Percentiles rank a stretch among this genome's conserved stretches.
Evolutionary conservation across 1,139 yeast genomes (phyloP).

Genomic region (Saccharomyces hybrid): DNA sequence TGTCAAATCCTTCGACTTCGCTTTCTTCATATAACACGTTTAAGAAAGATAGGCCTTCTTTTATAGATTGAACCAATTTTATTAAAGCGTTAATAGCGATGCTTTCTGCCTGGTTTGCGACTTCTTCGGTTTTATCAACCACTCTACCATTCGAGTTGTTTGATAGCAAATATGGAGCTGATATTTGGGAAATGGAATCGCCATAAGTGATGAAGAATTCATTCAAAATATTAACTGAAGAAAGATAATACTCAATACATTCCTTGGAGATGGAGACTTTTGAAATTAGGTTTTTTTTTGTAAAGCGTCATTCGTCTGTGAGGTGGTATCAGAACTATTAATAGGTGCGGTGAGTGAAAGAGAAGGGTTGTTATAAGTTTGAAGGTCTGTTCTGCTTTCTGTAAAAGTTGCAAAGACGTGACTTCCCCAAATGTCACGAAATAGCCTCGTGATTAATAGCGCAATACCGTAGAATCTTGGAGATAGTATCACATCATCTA

Average conservation of each 20-base stretch:
- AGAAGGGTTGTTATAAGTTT: neutral
- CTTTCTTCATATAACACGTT: slow-evolving; percentile 76
- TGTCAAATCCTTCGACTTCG: slow-evolving; percentile 36
- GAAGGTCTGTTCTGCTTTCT: neutral
- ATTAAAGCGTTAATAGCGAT: slow-evolving; percentile 77
- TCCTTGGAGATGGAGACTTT: slow-evolving; percentile 39
- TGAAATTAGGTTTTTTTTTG: slow-evolving; percentile 19
- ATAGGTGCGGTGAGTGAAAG: slow-evolving; percentile 15
- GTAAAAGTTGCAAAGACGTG: slow-evolving; percentile 46
- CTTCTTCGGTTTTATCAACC: slow-evolving; percentile 34
- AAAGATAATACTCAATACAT: slow-evolving; percentile 58
- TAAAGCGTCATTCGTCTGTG: slow-evolving; percentile 8
- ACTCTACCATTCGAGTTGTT: slow-evolving; percentile 13
- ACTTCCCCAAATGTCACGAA: slow-evolving; percentile 70
- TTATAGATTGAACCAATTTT: slow-evolving; percentile 67
- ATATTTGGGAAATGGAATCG: slow-evolving; percentile 55
- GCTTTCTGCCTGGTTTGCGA: slow-evolving; percentile 82
- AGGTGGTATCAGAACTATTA: slow-evolving; percentile 28
- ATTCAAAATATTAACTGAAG: slow-evolving; percentile 50
- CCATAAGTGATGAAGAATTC: slow-evolving; percentile 51
- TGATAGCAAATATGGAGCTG: slow-evolving; percentile 34
- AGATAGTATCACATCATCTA: slow-evolving; percentile 75
- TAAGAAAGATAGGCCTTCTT: slow-evolving; percentile 84
- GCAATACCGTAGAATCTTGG: slow-evolving; percentile 92
- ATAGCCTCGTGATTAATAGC: slow-evolving; percentile 65